Evolutionary conservation across 768 basidiomycete species (phyloP), one percentile per base, ranked within the genome.

Genomic region (Scleroderma bovista): DNA sequence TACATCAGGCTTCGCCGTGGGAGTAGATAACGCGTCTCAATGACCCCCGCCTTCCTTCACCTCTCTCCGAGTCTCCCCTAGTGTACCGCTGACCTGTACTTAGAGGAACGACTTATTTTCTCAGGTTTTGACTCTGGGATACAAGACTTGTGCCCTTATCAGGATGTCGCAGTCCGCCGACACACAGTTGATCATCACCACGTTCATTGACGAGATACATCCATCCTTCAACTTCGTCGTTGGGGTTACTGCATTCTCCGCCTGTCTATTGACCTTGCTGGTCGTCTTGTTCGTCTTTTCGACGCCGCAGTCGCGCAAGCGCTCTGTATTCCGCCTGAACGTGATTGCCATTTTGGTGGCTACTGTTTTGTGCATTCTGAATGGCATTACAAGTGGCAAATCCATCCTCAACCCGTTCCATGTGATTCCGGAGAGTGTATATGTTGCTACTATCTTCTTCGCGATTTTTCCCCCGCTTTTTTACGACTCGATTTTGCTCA

Each of bases 61-160:
- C n/a, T n/a, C n/a, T n/a, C n/a, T n/a, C n/a, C n/a, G n/a, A n/a
- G n/a, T n/a, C n/a, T n/a, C n/a, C n/a, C n/a, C n/a, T n/a, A n/a
- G n/a, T n/a, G n/a, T n/a, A n/a, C n/a, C n/a, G n/a, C n/a, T n/a
- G n/a, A n/a, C n/a, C n/a, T n/a, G n/a, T n/a, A n/a, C 26, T 29
- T 29, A 29, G 26, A 29, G 26, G 26, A 29, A 9, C 26, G 26
- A 29, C 26, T 29, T 29, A 29, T 29, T 9, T 29, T 29, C 9
- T 29, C 26, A 29, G 88, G 91, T 47, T 90, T 86, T 6, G 26
- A 9, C 26, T 5, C 26, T 29, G 26, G 26, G n/a, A 29, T 4
- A 29, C 26, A 5, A 29, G 26, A 9, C 26, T 29, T 9, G 26
- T 29, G 26, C 26, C 9, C 26, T 22, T 12, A 13, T 59, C n/a